Evolutionary conservation across 306 rosid genomes (phyloP).

Genomic region (Castanopsis chinensis): DNA sequence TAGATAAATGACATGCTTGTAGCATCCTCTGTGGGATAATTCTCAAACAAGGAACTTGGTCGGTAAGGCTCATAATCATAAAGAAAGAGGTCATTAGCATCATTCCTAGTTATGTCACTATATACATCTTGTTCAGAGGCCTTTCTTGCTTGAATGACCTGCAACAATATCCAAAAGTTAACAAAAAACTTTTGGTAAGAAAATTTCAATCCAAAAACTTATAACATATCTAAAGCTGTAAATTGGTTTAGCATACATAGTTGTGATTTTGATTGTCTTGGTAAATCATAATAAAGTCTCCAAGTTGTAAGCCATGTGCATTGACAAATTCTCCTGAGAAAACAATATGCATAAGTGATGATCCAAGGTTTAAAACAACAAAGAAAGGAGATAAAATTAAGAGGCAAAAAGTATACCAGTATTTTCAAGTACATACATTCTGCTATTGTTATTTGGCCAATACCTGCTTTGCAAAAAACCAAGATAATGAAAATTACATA

Average conservation of each 20-base stretch:
- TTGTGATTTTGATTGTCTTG: slow-evolving; percentile 52
- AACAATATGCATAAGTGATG: slow-evolving; percentile 1
- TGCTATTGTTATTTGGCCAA: slow-evolving; percentile 96
- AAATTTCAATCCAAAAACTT: not conserved
- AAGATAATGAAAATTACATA: not conserved
- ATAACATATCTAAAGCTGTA: not conserved
- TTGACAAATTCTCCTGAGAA: slow-evolving; percentile 78
- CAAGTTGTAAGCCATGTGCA: slow-evolving; percentile 62
- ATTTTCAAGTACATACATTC: slow-evolving; percentile 97
- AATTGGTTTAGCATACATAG: slow-evolving; percentile 43
- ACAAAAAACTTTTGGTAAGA: not conserved
- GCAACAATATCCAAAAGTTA: not conserved
- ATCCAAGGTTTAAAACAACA: not conserved
- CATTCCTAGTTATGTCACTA: slow-evolving; percentile 19
- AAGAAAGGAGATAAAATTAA: not conserved
- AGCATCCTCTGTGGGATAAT: slow-evolving; percentile 31
- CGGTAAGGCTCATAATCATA: slow-evolving; percentile 50
- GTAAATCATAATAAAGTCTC: slow-evolving; percentile 80
- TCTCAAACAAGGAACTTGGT: slow-evolving; percentile 35
- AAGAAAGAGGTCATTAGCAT: slow-evolving; percentile 28
- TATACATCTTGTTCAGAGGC: slow-evolving; percentile 45
- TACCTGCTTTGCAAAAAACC: slow-evolving; percentile 43
- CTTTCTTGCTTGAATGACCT: slow-evolving; percentile 72
- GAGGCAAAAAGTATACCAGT: slow-evolving; percentile 52
- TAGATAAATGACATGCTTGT: slow-evolving; percentile 70